Percentiles rank a stretch among this genome's conserved stretches.
Evolutionary conservation across 1,139 yeast species (phyloP).

Genomic region (Schizosaccharomyces versatilis): DNA sequence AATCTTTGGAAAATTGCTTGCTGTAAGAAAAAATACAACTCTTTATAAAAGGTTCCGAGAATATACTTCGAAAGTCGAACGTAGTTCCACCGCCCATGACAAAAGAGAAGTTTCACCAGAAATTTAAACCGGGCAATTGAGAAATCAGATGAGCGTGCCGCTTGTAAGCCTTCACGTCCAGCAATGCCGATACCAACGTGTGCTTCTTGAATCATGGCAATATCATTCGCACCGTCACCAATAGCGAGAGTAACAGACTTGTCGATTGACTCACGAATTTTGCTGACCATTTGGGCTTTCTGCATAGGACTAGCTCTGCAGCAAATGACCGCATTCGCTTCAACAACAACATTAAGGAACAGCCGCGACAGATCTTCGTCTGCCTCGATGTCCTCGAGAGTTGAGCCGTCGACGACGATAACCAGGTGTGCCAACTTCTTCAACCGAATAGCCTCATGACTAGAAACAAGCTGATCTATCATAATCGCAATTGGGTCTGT

Average conservation of each 20-base stretch:
- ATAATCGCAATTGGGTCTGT: conserved; percentile 27
- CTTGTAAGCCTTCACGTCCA: conserved; percentile 90
- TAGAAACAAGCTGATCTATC: conserved; percentile 29
- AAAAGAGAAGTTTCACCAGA: conserved; percentile 56
- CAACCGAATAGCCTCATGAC: conserved; percentile 27
- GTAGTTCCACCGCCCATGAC: conserved; percentile 90
- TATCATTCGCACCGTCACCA: conserved; percentile 99
- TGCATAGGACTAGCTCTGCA: conserved; percentile 96
- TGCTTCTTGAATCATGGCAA: conserved; percentile 97
- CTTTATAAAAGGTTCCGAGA: conserved; percentile 85
- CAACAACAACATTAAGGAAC: conserved; percentile 64
- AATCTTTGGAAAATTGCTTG: conserved; percentile 74
- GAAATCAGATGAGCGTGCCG: conserved; percentile 85
- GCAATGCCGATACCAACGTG: conserved; percentile 95
- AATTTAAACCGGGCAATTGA: conserved; percentile 87
- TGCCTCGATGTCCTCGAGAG: conserved; percentile 47
- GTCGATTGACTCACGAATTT: conserved; percentile 44
- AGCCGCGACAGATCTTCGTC: conserved; percentile 50
- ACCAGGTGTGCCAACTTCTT: conserved; percentile 83
- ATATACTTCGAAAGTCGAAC: conserved; percentile 80
- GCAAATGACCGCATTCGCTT: conserved; percentile 76
- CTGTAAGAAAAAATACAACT: conserved; percentile 64
- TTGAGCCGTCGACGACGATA: conserved; percentile 77
- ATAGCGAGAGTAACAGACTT: conserved; percentile 71
- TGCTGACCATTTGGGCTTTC: conserved; percentile 69